Evolutionary conservation across 371 early-diverging fungal species (phyloP), one percentile per base, ranked within the genome.

Genomic region (Mortierella sp.): DNA sequence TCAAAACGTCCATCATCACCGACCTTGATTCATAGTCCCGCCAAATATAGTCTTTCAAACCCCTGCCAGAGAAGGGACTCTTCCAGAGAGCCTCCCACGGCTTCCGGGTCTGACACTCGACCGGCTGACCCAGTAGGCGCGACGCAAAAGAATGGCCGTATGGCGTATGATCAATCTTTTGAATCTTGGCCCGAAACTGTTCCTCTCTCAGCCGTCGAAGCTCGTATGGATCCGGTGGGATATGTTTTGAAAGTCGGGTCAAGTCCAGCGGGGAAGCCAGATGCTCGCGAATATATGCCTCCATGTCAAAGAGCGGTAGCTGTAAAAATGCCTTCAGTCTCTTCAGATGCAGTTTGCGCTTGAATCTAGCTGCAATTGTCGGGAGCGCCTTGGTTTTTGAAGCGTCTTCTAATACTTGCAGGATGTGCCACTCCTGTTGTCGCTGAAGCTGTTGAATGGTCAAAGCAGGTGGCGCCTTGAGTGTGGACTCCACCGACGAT

Each of bases 61-160:
- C 56, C 60, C 61, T 76, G 65, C 76, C 76, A 47, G 76, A 69
- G 55, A 69, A 76, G 1, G 76, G 65, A 37, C 76, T 76, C 53
- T 56, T 75, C 69, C 69, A 68, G 4, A 68, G 21, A 1, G 69
- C 69, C 82, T 8, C 82, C 81, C 24, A 84, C 56, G 26, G 92
- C 87, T 46, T 93, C 68, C 41, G 89, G 83, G 68, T 81, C 64
- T 52, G 64, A 34, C 81, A 80, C 41, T 72, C 80, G 32, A 83
- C 83, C 30, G 87, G 85, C 5, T 81, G 69, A 6, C 95, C 95
- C 70, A 87, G 73, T 17, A 95, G 70, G 26, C 93, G 80, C 2
- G 89, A 90, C 6, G 88, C 88, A 81, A 95, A 92, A 7, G 94
- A 92, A 12, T 84, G 83, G 12, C 60, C 70, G 59, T 90, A 92